Evolutionary conservation across 805 yeast species (phyloP).

Genomic region (Candida rishiriensis): DNA sequence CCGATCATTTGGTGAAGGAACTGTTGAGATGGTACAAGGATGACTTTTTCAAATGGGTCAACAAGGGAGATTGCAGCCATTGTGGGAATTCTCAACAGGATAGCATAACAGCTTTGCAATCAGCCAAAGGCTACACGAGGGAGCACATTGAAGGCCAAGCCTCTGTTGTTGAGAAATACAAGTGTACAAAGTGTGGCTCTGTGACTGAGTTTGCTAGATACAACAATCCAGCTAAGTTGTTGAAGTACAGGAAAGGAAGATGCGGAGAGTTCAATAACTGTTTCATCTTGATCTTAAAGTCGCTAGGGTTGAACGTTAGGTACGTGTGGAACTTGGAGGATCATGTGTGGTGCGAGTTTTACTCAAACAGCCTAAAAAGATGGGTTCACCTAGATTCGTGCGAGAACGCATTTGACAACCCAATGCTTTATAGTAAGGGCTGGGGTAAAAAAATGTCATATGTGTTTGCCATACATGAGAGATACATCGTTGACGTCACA

Average conservation of each 20-base stretch:
- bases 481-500: constrained; percentile 67
- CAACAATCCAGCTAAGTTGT: constrained; percentile 57
- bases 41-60: constrained; percentile 81
- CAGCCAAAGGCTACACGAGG: constrained; percentile 36
- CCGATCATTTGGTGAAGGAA: constrained; percentile 56
- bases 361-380: constrained; percentile 49
- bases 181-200: constrained; percentile 48
- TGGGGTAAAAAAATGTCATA: constrained; percentile 96
- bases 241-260: constrained; percentile 66
- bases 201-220: constrained; percentile 69
- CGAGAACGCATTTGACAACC: constrained; percentile 81
- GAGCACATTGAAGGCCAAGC: constrained; percentile 50
- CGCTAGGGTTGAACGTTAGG: constrained; percentile 61
- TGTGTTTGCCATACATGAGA: constrained; percentile 61
- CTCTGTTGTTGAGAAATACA: constrained; percentile 56
- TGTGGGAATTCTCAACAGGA: constrained; percentile 43
- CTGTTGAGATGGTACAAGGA: constrained; percentile 67
- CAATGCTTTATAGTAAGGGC: constrained; percentile 68
- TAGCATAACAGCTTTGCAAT: constrained; percentile 36
- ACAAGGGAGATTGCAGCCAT: constrained; percentile 53
- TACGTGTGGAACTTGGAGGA: constrained; percentile 89
- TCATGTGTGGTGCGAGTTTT: constrained; percentile 95
- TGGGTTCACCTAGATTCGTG: constrained; percentile 93
- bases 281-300: constrained; percentile 63
- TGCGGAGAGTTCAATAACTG: constrained; percentile 97